Evolutionary conservation across 1,284 basidiomycete species (phyloP).

Genomic region (Phellopilus nigrolimitatus): DNA sequence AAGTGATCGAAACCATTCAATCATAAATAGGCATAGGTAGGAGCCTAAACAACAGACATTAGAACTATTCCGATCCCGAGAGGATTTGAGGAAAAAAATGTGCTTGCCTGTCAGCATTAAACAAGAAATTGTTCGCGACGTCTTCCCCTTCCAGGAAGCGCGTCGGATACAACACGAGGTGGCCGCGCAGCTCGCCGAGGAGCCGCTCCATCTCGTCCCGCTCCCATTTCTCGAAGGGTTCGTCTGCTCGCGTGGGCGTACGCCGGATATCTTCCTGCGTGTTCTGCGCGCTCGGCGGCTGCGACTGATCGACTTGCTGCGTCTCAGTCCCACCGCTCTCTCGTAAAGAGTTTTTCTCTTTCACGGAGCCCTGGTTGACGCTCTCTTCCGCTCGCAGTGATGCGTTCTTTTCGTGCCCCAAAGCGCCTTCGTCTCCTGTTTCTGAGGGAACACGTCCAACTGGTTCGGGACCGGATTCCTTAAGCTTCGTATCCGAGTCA

Average conservation of each 20-base stretch:
- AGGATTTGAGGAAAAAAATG: neutral
- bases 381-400: conserved; percentile 22
- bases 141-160: conserved; percentile 87
- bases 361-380: conserved; percentile 14
- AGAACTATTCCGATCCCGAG: conserved; percentile 12
- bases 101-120: conserved; percentile 75
- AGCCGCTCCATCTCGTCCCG: conserved; percentile 84
- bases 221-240: conserved; percentile 79
- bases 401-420: conserved; percentile 23
- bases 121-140: conserved; percentile 83
- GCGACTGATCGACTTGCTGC: conserved; percentile 1
- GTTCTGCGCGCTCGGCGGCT: conserved; percentile 14
- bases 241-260: conserved; percentile 45
- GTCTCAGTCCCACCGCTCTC: neutral
- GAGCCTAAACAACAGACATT: conserved; percentile 29
- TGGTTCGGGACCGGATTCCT: conserved; percentile 39
- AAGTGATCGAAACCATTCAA: conserved; percentile 21
- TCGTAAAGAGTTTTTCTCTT: conserved; percentile 10
- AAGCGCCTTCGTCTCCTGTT: conserved; percentile 41
- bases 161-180: conserved; percentile 80
- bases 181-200: conserved; percentile 71
- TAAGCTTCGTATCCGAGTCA: conserved; percentile 36
- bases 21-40: conserved; percentile 55
- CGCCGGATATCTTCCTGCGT: conserved; percentile 36
- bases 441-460: conserved; percentile 56